Evolutionary conservation across 148 eudicot species (phyloP), one percentile per base, ranked within the genome.

Genomic region (Rhododendron ovatum): DNA sequence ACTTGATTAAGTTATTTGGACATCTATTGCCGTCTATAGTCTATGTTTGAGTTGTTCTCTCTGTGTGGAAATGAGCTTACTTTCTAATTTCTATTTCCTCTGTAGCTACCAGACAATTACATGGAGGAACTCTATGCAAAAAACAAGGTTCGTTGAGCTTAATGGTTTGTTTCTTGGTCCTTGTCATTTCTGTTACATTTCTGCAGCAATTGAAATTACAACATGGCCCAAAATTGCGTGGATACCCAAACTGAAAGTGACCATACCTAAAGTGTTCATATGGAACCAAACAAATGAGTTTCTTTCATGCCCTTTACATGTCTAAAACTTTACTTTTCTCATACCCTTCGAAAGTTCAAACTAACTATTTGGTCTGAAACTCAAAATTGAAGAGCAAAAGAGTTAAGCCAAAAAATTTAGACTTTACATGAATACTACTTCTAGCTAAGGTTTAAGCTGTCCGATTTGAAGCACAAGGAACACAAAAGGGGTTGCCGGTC

Each of bases 111-210:
- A 75, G 95, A 90, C 71, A 91, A 90, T 69, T 91, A 91, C 88
- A 91, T 94, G 98, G 96, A 93, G 90, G 94, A 93, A 61, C 91
- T 94, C 37, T 93, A 92, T 87, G 87, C 94, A 87, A 90, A 90
- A 80, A 92, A 94, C 79, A 96, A 92, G 99, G 99, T 95, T 83
- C 81, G 95, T 87, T 88, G 35, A 50, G 26, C 86, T 78, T 84
- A n/a, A 33, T 85, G 35, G 43, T 76, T 84, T 69, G 84, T 30
- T 43, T 73, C 53, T 12, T 81, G 51, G 15, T 84, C 55, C 37
- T 74, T 67, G 69, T 47, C 3, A 88, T 47, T 77, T 39, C 57
- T 63, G 26, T 12, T 48, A 71, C 47, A 55, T 84, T 55, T 20
- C 8, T 53, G 86, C 65, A 61, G 55, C 86, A 55, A 30, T 11